A percentile compares a stretch with the other conserved stretches of the same genome.
Evolutionary conservation across 306 rosid species (phyloP).

Genomic region (Cucurbita ficifolia): DNA sequence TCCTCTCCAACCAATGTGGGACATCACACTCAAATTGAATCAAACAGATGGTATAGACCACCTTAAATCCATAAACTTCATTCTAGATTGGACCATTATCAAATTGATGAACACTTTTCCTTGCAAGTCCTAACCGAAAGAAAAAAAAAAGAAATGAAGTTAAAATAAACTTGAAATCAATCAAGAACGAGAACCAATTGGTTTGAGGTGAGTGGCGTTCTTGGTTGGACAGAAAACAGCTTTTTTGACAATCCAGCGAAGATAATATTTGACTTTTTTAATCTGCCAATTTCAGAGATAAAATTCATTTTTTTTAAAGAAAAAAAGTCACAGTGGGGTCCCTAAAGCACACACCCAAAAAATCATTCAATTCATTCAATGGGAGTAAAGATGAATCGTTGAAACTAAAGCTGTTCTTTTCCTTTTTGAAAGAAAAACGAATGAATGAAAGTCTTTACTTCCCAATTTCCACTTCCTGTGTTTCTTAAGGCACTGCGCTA

Average conservation of each 20-base stretch:
- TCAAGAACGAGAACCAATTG: neutral
- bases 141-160: no score
- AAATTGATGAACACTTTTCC: no score
- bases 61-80: no score
- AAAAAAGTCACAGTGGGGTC: neutral
- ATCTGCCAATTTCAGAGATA: neutral
- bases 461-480: neutral
- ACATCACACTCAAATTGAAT: no score
- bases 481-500: neutral
- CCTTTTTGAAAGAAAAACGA: neutral
- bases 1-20: no score
- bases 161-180: neutral
- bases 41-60: no score
- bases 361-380: neutral
- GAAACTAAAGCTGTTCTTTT: neutral
- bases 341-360: neutral
- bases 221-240: conserved; percentile 52
- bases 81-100: no score
- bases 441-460: neutral
- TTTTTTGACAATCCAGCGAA: conserved; percentile 35
- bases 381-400: neutral
- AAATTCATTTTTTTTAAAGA: neutral
- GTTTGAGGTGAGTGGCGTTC: neutral
- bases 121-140: no score
- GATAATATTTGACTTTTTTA: conserved; percentile 44